Evolutionary conservation across 768 basidiomycete species (phyloP).

Genomic region (Lyophyllum semitale): DNA sequence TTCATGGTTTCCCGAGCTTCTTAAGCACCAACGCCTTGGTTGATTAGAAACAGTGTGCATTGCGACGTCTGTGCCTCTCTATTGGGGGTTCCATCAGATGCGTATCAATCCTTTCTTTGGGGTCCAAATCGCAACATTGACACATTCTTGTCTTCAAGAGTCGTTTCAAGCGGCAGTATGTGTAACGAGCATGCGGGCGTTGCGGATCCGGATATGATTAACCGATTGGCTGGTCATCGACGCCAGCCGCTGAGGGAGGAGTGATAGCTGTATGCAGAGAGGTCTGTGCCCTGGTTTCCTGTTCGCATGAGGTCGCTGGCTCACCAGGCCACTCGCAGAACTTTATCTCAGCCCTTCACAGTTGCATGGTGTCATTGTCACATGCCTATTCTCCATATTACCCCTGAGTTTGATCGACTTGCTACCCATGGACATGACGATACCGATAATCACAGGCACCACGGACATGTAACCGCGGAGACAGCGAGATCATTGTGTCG

Average conservation of each 20-base stretch:
- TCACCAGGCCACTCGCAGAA: neutral
- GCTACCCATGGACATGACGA: neutral
- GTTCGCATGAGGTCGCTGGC: neutral
- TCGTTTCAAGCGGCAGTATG: neutral
- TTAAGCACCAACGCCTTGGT: neutral
- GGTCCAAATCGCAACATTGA: neutral
- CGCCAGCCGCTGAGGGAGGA: neutral
- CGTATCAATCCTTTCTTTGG: slow-evolving; percentile 5
- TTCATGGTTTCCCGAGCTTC: neutral
- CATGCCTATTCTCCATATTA: neutral
- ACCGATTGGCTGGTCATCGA: neutral
- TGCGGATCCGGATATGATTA: neutral
- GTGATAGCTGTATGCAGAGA: neutral
- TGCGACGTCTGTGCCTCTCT: slow-evolving; percentile 1
- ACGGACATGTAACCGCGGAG: neutral
- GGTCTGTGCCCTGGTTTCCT: neutral
- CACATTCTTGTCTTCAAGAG: neutral
- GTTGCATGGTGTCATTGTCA: neutral
- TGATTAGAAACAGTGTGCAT: neutral
- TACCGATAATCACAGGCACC: neutral
- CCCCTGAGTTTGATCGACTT: neutral
- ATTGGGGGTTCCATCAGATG: slow-evolving; percentile 2
- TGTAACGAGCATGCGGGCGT: neutral
- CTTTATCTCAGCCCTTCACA: too few species aligned
- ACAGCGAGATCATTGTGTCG: neutral